phyloP scores from a whole-genome alignment of 1,284 basidiomycete species.

The Cutaneotrichosporon sp. region DNA sequence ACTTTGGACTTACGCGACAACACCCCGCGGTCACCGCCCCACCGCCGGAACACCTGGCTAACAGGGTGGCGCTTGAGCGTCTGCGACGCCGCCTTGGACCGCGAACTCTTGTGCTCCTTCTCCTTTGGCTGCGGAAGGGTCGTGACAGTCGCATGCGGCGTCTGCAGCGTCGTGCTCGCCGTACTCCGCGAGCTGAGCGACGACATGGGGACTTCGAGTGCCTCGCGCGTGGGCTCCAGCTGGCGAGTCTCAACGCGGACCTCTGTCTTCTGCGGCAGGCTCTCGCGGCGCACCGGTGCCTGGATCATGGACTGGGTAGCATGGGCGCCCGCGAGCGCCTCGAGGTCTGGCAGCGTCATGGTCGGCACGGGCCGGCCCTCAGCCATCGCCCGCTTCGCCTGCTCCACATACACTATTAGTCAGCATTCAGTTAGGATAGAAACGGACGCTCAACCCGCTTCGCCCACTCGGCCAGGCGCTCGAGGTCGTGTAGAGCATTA shows the following conservation, averaged over 20 bases:
- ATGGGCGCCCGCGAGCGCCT: conserved; percentile 31
- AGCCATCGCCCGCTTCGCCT: conserved; percentile 45
- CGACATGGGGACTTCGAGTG: neutral
- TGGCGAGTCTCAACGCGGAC: neutral
- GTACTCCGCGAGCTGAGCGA: neutral
- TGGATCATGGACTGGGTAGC: conserved; percentile 30
- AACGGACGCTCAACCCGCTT: conserved; percentile 46
- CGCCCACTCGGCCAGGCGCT: conserved; percentile 48
- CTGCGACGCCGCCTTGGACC: conserved; percentile 1
- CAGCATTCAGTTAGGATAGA: neutral
- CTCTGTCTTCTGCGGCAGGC: conserved; percentile 14
- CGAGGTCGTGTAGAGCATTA: conserved; percentile 40
- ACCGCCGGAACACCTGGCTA: conserved; percentile 16
- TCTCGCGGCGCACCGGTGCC: conserved; percentile 2
- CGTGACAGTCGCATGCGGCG: neutral
- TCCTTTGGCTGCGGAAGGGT: neutral
- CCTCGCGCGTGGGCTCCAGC: neutral
- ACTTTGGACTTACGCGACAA: neutral
- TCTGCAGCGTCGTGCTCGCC: neutral
- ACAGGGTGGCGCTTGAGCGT: conserved; percentile 32
- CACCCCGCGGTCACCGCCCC: neutral
- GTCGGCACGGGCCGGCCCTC: conserved; percentile 43
- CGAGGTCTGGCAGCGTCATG: conserved; percentile 43
- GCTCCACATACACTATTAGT: conserved; percentile 42
- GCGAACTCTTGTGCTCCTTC: conserved; percentile 3